phyloP scores from a whole-genome alignment of 139 green algal genomes.

The Micractinium conductrix region DNA sequence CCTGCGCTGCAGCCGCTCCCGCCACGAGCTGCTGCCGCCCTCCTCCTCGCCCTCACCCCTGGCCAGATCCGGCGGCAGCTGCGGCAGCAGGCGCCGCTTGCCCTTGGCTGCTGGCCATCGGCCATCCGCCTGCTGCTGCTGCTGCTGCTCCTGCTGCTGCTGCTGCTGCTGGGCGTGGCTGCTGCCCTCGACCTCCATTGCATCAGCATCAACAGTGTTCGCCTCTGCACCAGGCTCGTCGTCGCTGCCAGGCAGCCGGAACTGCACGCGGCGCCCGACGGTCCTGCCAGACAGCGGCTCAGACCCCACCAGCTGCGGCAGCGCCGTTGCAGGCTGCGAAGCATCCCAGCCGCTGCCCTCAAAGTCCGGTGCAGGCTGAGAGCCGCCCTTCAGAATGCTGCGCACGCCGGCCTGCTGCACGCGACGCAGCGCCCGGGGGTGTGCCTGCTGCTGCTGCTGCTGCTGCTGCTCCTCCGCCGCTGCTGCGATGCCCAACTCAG shows the following conservation, averaged over 20 bases:
- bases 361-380: neutral
- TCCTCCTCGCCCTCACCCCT: neutral
- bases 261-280: constrained; percentile 4
- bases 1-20: neutral
- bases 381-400: neutral
- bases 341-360: neutral
- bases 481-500: neutral
- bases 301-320: neutral
- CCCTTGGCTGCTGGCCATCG: neutral
- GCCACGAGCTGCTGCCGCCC: neutral
- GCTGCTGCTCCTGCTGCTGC: neutral
- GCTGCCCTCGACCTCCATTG: neutral
- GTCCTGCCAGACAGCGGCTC: neutral
- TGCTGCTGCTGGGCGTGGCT: neutral
- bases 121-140: neutral
- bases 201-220: neutral
- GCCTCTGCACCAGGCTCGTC: neutral
- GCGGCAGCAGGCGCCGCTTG: constrained; percentile 14
- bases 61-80: neutral
- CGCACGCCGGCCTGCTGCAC: neutral
- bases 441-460: neutral
- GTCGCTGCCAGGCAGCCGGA: constrained; percentile 1
- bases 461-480: neutral
- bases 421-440: neutral
- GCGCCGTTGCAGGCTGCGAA: neutral